Conservation (phyloP, 805 yeast species). For the Starmera dryadoides region DNA sequence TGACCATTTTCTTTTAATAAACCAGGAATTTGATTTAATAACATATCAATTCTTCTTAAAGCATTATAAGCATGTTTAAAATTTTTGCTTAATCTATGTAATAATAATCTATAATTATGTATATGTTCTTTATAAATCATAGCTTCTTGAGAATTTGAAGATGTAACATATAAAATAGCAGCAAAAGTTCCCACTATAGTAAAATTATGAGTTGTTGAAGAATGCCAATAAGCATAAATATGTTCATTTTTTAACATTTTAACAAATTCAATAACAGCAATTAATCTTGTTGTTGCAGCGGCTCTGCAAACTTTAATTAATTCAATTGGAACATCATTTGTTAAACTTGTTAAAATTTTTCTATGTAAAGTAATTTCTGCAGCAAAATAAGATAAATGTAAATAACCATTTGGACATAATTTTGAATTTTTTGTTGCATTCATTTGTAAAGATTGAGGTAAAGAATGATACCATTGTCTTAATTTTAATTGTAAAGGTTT, state of each 20-base stretch:
- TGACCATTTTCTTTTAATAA: conserved; percentile 24
- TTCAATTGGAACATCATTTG: conserved; percentile 39
- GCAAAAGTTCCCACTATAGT: conserved; percentile 87
- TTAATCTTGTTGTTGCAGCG: conserved; percentile 77
- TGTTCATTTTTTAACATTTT: conserved; percentile 74
- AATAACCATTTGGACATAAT: conserved; percentile 66
- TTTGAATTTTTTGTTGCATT: conserved; percentile 49
- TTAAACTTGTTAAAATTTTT: conserved; percentile 53
- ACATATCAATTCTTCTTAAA: conserved; percentile 59
- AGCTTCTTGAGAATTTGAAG: conserved; percentile 56
- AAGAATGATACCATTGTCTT: conserved; percentile 70
- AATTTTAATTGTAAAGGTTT: conserved; percentile 72
- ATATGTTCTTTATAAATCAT: conserved; percentile 58
- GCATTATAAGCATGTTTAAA: conserved; percentile 79
- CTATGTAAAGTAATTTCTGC: conserved; percentile 85
- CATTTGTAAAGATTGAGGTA: conserved; percentile 62
- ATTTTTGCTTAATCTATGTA: conserved; percentile 67
- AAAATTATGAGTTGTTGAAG: conserved; percentile 70
- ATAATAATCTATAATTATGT: conserved; percentile 67
- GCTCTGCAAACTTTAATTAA: conserved; percentile 64
- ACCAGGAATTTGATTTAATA: conserved; percentile 72
- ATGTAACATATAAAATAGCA: conserved; percentile 65
- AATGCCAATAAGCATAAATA: conserved; percentile 85
- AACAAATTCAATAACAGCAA: conserved; percentile 78
- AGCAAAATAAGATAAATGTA: conserved; percentile 82